Base-by-base conservation (phyloP, 495 filamentous ascomycete species). In the Cryomyces antarcticus region DNA sequence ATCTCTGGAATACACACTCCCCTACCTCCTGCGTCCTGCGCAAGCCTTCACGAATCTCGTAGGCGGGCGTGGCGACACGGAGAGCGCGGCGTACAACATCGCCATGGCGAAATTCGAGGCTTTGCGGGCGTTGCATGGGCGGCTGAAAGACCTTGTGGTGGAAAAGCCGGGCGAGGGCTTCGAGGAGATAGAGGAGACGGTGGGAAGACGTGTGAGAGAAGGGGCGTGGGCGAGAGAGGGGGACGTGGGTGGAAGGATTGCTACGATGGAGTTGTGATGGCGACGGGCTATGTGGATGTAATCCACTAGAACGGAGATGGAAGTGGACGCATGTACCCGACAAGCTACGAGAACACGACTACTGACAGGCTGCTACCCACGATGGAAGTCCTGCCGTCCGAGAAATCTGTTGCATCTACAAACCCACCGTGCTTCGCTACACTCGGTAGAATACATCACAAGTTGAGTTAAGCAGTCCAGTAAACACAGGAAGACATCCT, bases 71-170 rank as follows among this genome's bases (percentile, higher is more conserved):
- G 72, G 70, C 1, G 73, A 76, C 46, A 55, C 66, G 9, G 70
- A 77, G 46, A 70, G 62, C 49, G 63, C 66, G 0, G 69, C 72
- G 5, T 79, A 72, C 62, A 65, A 69, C 46, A 60, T 79, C 36
- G 74, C 71, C 4, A 66, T 61, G 17, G 70, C 70, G 3, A 78
- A 76, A 50, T 70, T 70, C 49, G 72, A 71, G 41, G 70, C 69
- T 4, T 46, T 78, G 31, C 62, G 63, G 3, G 58, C 59, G 11
- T 50, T 79, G 34, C 24, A 48, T 10, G 12, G n/a, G 7, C 29
- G 49, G 10, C 17, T 24, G 17, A 24, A 24, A 2, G 17, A 24
- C 17, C 17, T 24, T 24, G 47, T 37, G n/a, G 47, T 49, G 33
- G 10, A 41, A 11, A 6, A 28, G 35, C 46, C 49, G 17, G 47